Base-by-base conservation (phyloP, 1,284 basidiomycete species). In the Moesziomyces antarcticus region DNA sequence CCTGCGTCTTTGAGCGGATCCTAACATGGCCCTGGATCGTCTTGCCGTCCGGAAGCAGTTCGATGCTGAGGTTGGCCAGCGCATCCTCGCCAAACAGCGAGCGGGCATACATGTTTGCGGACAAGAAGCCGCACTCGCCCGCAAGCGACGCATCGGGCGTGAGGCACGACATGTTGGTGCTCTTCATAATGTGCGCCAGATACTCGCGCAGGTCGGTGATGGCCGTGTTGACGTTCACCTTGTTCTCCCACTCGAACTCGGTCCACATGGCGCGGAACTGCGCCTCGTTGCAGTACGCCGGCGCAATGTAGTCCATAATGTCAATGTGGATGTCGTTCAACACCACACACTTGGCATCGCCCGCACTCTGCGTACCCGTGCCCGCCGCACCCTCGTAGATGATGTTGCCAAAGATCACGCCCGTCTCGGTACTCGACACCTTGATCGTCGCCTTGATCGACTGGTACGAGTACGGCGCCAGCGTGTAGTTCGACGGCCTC, bases 231-330 rank as follows among this genome's bases (percentile, higher is more conserved):
- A 97, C 93, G 79, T 95, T 95, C 65, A 97, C 94, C 80, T 94
- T 90, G 87, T 97, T 97, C 87, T 97, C 94, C 94, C 94, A 97
- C 85, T 97, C 94, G 78, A 97, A 97, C 85, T 96, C 94, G 50
- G 93, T 97, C 94, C 94, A 96, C 93, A 95, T 95, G 52, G 69
- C 75, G 35, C 88, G 65, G 81, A 93, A 93, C 89, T 96, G 93
- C 33, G 92, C 90, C 85, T 99, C 96, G 63, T 91, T 97, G 86
- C 94, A 97, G 82, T 93, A 93, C 5, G 94, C 93, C 0, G 96
- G 95, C 85, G 97, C 94, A 87, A 99, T 99, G 85, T 98, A 99
- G 85, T 98, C 96, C 92, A 99, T 96, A 77, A 99, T 98, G 85
- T 99, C 97, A 74, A 98, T 93, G 85, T 98, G 94, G 64, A 98